Percentiles rank a stretch among this genome's conserved stretches.
Evolutionary conservation across 2,329 filamentous ascomycete species (phyloP).

Genomic region (Rhinocladiella similis): DNA sequence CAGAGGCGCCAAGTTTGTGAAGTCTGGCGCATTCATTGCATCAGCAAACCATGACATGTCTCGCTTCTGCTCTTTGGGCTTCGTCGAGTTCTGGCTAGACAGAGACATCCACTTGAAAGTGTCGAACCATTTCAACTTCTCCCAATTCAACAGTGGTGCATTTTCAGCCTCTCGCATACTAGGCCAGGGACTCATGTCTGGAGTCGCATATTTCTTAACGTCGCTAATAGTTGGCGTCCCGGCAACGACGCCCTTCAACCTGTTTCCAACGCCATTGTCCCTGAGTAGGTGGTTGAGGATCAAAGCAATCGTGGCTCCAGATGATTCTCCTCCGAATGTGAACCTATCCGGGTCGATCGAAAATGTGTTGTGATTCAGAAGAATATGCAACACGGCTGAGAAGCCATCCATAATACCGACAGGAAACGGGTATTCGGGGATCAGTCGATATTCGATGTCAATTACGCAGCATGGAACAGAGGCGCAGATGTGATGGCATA

Average conservation of each 20-base stretch:
- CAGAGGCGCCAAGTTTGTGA: slow-evolving; percentile 26
- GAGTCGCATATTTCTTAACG: slow-evolving; percentile 27
- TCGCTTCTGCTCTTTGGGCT: slow-evolving; percentile 23
- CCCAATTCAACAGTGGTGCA: slow-evolving; percentile 29
- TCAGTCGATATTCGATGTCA: slow-evolving; percentile 29
- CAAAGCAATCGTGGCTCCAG: slow-evolving; percentile 28
- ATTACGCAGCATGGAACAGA: slow-evolving; percentile 29
- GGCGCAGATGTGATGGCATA: slow-evolving; percentile 30
- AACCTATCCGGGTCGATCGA: slow-evolving; percentile 27
- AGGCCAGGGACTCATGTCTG: slow-evolving; percentile 29
- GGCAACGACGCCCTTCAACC: slow-evolving; percentile 27
- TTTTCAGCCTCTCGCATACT: slow-evolving; percentile 29
- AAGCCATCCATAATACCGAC: slow-evolving; percentile 29
- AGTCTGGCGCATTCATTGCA: slow-evolving; percentile 27
- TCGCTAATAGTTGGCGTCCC: slow-evolving; percentile 30
- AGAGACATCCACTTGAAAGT: slow-evolving; percentile 30
- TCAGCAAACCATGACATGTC: slow-evolving; percentile 29
- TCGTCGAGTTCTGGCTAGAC: slow-evolving; percentile 14
- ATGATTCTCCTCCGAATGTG: slow-evolving; percentile 29
- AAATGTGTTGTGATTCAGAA: slow-evolving; percentile 29
- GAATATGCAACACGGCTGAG: slow-evolving; percentile 25
- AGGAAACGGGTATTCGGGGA: slow-evolving; percentile 29
- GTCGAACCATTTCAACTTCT: slow-evolving; percentile 31
- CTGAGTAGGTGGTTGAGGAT: slow-evolving; percentile 28
- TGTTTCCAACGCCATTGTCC: slow-evolving; percentile 20